These are phyloP conservation scores for Starmera caribaea DNA, from an alignment of 805 yeast species.

Conservation along the genomic window DNA sequence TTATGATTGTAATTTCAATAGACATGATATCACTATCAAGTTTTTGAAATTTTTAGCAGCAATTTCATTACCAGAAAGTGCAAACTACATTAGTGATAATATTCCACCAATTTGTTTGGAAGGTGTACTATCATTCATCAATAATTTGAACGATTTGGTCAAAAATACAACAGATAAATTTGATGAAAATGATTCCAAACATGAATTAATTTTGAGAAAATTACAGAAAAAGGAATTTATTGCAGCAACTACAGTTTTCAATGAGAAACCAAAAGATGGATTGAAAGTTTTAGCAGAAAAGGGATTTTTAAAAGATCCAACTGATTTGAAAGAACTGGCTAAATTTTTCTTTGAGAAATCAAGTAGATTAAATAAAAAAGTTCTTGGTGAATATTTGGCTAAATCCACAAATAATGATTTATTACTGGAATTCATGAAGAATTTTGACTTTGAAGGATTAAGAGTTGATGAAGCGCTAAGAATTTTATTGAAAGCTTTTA, in stretches of 20 bases:
- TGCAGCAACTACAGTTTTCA: conserved; percentile 64
- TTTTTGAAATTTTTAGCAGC: conserved; percentile 64
- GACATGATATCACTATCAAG: conserved; percentile 64
- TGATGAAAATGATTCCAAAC: conserved; percentile 5
- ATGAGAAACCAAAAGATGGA: conserved; percentile 72
- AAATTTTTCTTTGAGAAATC: conserved; percentile 69
- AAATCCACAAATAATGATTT: conserved; percentile 58
- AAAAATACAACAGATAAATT: conserved; percentile 11
- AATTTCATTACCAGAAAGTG: conserved; percentile 79
- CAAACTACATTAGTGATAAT: conserved; percentile 64
- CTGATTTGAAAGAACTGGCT: conserved; percentile 59
- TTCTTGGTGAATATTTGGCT: conserved; percentile 78
- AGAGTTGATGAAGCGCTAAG: conserved; percentile 93
- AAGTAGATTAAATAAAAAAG: conserved; percentile 76
- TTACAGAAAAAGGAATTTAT: conserved; percentile 65
- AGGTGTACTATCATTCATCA: conserved; percentile 65
- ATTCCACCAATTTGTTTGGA: conserved; percentile 94
- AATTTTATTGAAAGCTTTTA: conserved; percentile 66
- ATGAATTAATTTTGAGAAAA: conserved; percentile 21
- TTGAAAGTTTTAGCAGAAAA: conserved; percentile 51
- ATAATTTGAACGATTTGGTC: conserved; percentile 44
- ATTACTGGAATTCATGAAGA: conserved; percentile 51
- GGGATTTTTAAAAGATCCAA: conserved; percentile 45
- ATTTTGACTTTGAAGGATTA: conserved; percentile 66
- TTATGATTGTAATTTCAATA: conserved; percentile 86